A percentile compares a stretch with the other conserved stretches of the same genome.
phyloP scores from a whole-genome alignment of 805 yeast genomes.

The Schizosaccharomyces lindneri region DNA sequence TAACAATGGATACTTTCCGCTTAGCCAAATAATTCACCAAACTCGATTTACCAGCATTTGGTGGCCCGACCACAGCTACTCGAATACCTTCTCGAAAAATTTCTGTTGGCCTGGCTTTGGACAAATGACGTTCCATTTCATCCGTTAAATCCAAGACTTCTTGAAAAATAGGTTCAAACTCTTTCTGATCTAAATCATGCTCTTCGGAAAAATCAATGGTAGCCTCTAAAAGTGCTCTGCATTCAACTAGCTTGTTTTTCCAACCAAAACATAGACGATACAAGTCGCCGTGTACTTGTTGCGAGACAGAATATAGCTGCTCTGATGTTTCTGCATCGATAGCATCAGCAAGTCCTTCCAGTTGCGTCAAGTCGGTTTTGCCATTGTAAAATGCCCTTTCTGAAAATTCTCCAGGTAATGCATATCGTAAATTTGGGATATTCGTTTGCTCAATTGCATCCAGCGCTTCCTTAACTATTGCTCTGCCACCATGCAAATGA shows the following conservation, averaged over 20 bases:
- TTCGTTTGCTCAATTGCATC: slow-evolving; percentile 10
- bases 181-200: slow-evolving; percentile 43
- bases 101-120: slow-evolving; percentile 30
- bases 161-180: slow-evolving; percentile 23
- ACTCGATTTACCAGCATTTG: slow-evolving; percentile 91
- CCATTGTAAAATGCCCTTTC: slow-evolving; percentile 67
- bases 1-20: slow-evolving; percentile 72
- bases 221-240: slow-evolving; percentile 59
- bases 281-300: slow-evolving; percentile 26
- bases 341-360: slow-evolving; percentile 70
- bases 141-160: slow-evolving; percentile 22
- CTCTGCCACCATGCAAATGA: slow-evolving; percentile 86
- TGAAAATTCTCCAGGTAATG: slow-evolving; percentile 86
- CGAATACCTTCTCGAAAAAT: slow-evolving; percentile 49
- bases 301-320: slow-evolving; percentile 20
- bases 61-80: slow-evolving; percentile 60
- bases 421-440: slow-evolving; percentile 29
- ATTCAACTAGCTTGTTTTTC: slow-evolving; percentile 39
- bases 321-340: slow-evolving; percentile 86
- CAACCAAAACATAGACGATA: slow-evolving; percentile 31
- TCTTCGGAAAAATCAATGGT: slow-evolving; percentile 90
- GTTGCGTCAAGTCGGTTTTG: slow-evolving; percentile 60
- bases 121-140: slow-evolving; percentile 21
- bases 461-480: slow-evolving; percentile 48
- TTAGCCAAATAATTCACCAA: slow-evolving; percentile 50